Evolutionary conservation across 352 stramenopile species (phyloP).

Genomic region (Globisporangium echinulatum): DNA sequence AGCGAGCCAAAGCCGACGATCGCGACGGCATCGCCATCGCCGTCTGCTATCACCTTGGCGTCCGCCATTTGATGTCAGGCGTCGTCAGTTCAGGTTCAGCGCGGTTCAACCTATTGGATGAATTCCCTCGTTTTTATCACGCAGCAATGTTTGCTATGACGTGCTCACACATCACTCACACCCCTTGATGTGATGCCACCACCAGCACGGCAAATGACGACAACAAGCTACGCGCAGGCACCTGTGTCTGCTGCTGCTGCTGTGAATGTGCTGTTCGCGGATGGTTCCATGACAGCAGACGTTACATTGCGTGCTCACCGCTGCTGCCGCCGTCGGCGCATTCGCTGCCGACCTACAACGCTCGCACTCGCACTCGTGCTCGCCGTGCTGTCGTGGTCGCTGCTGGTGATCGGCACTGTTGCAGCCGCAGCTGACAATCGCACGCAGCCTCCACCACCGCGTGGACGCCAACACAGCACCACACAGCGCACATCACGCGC

Average conservation of each 20-base stretch:
- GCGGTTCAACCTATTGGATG: not conserved
- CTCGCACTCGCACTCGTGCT: not conserved
- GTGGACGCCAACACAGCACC: not conserved
- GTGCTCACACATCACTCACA: not conserved
- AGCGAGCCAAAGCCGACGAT: conserved; percentile 91
- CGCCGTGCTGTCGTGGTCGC: not conserved
- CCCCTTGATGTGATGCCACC: not conserved
- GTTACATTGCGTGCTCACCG: not conserved
- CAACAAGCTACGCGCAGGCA: not conserved
- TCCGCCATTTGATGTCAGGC: not conserved
- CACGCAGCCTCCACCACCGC: not conserved
- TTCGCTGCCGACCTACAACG: not conserved
- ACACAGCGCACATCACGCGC: conserved; percentile 1
- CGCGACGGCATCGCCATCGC: conserved; percentile 22
- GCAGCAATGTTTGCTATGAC: not conserved
- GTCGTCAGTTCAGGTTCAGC: not conserved
- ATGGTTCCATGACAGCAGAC: not conserved
- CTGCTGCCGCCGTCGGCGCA: not conserved
- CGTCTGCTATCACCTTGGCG: not conserved
- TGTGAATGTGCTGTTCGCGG: not conserved
- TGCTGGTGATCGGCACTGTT: not conserved
- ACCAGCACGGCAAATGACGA: not conserved
- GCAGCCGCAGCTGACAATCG: not conserved
- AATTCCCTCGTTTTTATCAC: not conserved
- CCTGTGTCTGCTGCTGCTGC: not conserved